Conservation (phyloP, 208 protist species). For the Trypanosoma cruzi region DNA sequence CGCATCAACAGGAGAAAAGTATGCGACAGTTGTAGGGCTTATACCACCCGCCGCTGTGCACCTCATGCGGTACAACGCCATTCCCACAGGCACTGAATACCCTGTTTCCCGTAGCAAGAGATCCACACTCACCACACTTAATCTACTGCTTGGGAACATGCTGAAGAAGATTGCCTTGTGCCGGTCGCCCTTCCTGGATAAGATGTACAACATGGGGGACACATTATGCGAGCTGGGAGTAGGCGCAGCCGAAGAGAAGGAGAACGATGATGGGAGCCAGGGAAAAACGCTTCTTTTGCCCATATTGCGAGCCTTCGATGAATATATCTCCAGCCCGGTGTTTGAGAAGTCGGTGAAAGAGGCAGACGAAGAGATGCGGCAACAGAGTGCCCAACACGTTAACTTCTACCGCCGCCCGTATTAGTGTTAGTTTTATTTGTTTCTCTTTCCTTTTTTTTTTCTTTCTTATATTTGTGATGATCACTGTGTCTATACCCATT, state of each 20-base stretch:
- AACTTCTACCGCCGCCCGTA: not conserved
- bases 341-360: conserved; percentile 13
- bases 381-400: not conserved
- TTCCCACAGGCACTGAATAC: conserved; percentile 29
- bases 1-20: not conserved
- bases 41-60: conserved; percentile 61
- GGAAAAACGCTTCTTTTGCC: conserved; percentile 1
- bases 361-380: conserved; percentile 9
- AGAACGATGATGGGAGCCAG: not conserved
- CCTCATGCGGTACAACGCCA: conserved; percentile 45
- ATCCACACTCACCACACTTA: conserved; percentile 39
- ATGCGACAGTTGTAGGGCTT: conserved; percentile 37
- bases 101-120: not conserved
- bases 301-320: conserved; percentile 11
- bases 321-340: conserved; percentile 8
- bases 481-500: no score
- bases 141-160: conserved; percentile 42
- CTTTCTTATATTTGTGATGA: conserved; percentile 1
- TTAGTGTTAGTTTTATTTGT: conserved; percentile 9
- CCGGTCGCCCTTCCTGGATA: conserved; percentile 32
- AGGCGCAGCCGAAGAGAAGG: conserved; percentile 30
- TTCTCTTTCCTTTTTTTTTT: conserved; percentile 16
- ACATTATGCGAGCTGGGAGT: conserved; percentile 44
- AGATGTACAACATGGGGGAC: conserved; percentile 61
- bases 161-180: conserved; percentile 40